A percentile compares a stretch with the other conserved stretches of the same genome.
Evolutionary conservation across 768 basidiomycete species (phyloP).

Genomic region (Boletus sp.): DNA sequence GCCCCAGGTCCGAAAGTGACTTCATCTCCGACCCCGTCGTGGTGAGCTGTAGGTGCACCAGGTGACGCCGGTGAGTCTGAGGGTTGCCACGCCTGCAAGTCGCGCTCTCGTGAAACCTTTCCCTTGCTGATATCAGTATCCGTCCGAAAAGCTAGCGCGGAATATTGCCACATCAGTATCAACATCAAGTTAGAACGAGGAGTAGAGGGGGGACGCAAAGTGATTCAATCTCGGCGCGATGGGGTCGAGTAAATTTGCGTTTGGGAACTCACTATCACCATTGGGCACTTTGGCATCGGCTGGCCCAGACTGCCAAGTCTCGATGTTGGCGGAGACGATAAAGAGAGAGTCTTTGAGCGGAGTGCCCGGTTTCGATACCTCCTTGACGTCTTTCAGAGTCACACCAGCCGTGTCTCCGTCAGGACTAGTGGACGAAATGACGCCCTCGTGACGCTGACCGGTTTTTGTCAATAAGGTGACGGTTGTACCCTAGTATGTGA

Average conservation of each 20-base stretch:
- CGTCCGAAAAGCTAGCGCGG: slow-evolving; percentile 67
- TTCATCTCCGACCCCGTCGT: slow-evolving; percentile 52
- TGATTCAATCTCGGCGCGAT: background rate
- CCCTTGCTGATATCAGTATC: slow-evolving; percentile 76
- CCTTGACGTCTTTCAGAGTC: slow-evolving; percentile 75
- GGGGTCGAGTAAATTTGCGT: background rate
- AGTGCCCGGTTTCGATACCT: slow-evolving; percentile 61
- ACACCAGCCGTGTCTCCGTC: slow-evolving; percentile 74
- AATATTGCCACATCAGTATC: slow-evolving; percentile 15
- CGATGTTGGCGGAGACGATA: slow-evolving; percentile 71
- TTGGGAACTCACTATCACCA: slow-evolving; percentile 60
- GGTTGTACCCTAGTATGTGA: slow-evolving; percentile 61
- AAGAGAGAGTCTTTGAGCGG: slow-evolving; percentile 71
- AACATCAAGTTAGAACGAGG: background rate
- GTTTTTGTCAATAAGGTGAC: slow-evolving; percentile 75
- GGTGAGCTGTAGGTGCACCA: slow-evolving; percentile 23
- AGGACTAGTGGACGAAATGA: slow-evolving; percentile 53
- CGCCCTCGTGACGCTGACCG: slow-evolving; percentile 71
- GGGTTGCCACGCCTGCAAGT: slow-evolving; percentile 77
- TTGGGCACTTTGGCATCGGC: slow-evolving; percentile 68
- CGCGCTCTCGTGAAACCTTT: slow-evolving; percentile 59
- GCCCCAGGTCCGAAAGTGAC: slow-evolving; percentile 63
- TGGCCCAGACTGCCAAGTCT: slow-evolving; percentile 69
- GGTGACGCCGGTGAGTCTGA: slow-evolving; percentile 33
- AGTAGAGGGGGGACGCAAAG: background rate